Base-by-base conservation (phyloP, 805 yeast species). In the Kurtzmaniella cleridarum region DNA sequence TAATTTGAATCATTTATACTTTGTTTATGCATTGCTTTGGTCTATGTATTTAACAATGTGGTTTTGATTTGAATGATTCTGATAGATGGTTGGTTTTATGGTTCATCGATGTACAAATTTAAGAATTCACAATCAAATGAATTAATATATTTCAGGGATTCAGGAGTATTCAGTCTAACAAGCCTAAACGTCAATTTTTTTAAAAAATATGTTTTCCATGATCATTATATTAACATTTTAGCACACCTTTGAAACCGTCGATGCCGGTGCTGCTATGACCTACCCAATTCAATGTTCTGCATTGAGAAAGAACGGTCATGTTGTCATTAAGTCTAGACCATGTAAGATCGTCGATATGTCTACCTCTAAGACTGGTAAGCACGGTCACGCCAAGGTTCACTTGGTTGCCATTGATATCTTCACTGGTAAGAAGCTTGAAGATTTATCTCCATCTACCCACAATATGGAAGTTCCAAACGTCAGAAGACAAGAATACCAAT, bases 361-460 rank as follows among this genome's bases (percentile, higher is more conserved):
- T 50, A 93, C 98, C 66, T 93, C 98, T 65, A 93, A 93, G 85
- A 93, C 98, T 60, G 98, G 98, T 78, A 93, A 93, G 97, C 98
- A 93, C 85, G 98, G 98, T 79, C 98, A 93, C 93, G 98, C 98
- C 71, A 93, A 93, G 83, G 98, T 93, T 73, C 98, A 93, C 76
- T 81, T 93, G 76, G 98, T 93, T 56, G 98, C 98, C 68, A 82
- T 86, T 61, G 98, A 93, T 73, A 91, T 93, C 72, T 93, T 93
- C 91, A 93, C 98, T 62, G 85, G 87, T 73, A 93, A 93, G 90
- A 93, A 93, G 81, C 83, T 90, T 73, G 98, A 93, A 83, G 98
- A 93, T 77, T 85, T 93, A 71, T 93, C 98, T 57, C 98, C 98
- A 76, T 93, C 98, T 51, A 93, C 98, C 78, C 98, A 93, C 82